phyloP scores from a whole-genome alignment of 441 rosid genomes.

The Pelargonium myrrhifolium region DNA sequence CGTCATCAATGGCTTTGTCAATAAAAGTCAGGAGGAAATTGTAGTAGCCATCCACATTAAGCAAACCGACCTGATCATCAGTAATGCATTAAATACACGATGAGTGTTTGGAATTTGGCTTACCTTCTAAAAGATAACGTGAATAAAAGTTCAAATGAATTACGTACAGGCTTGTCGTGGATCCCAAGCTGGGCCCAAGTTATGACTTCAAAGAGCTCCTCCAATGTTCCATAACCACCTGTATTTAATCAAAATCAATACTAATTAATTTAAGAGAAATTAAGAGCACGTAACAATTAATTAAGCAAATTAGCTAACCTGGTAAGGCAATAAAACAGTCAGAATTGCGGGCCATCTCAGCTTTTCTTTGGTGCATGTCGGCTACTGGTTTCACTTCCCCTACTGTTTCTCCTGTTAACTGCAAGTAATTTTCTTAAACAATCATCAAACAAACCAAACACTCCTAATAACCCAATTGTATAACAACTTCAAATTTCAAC shows the following conservation, averaged over 20 bases:
- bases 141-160: no score
- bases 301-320: slow-evolving; percentile 30
- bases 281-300: neutral
- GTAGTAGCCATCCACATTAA: slow-evolving; percentile 39
- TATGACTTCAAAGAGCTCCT: slow-evolving; percentile 54
- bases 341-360: slow-evolving; percentile 55
- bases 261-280: neutral
- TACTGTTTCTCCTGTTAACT: slow-evolving; percentile 55
- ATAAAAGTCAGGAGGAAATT: slow-evolving; percentile 29
- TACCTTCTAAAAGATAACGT: no score
- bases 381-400: slow-evolving; percentile 52
- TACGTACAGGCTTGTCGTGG: slow-evolving; percentile 58
- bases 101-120: no score
- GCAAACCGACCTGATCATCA: slow-evolving; percentile 37
- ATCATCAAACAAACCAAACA: slow-evolving; percentile 20
- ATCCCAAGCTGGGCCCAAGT: slow-evolving; percentile 68
- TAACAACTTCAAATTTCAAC: no score
- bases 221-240: slow-evolving; percentile 72
- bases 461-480: slow-evolving; percentile 5
- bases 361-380: slow-evolving; percentile 63
- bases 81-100: no score
- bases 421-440: neutral
- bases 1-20: slow-evolving; percentile 43
- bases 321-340: slow-evolving; percentile 59
- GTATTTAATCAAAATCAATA: neutral